Conservation (phyloP, 306 rosid species). For the Corylus heterophylla region DNA sequence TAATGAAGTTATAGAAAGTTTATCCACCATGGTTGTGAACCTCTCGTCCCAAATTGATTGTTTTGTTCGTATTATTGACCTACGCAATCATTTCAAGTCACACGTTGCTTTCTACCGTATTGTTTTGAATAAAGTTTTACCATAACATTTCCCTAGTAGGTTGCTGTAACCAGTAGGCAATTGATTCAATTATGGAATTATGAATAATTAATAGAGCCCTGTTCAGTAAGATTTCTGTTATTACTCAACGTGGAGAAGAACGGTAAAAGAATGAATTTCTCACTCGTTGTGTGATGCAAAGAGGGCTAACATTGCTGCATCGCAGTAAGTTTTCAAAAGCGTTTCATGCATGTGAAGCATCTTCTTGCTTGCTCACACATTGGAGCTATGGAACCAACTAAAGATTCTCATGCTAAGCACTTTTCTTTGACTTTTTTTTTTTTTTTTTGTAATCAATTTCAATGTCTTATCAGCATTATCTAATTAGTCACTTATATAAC, state of each 20-base stretch:
- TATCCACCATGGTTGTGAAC: not conserved
- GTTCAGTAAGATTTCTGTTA: not conserved
- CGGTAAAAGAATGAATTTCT: not conserved
- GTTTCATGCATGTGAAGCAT: not conserved
- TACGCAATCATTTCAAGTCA: not conserved
- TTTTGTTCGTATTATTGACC: not conserved
- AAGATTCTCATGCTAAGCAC: not conserved
- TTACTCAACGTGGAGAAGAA: not conserved
- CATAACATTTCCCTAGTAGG: too few species aligned
- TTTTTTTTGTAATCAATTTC: not conserved
- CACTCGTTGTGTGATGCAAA: not conserved
- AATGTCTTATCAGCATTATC: not conserved
- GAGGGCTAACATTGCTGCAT: too few species aligned
- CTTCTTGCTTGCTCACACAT: not conserved
- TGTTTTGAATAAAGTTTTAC: too few species aligned
- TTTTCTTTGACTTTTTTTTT: not conserved
- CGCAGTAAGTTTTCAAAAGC: not conserved
- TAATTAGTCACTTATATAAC: conserved; percentile 2
- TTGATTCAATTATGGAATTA: too few species aligned
- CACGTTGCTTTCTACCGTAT: too few species aligned
- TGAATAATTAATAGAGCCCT: not conserved
- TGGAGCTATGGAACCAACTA: not conserved
- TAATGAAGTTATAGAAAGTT: not conserved
- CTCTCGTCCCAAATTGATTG: not conserved
- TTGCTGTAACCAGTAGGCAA: too few species aligned